phyloP scores from a whole-genome alignment of 352 stramenopile species.

The Phytophthora rubi region DNA sequence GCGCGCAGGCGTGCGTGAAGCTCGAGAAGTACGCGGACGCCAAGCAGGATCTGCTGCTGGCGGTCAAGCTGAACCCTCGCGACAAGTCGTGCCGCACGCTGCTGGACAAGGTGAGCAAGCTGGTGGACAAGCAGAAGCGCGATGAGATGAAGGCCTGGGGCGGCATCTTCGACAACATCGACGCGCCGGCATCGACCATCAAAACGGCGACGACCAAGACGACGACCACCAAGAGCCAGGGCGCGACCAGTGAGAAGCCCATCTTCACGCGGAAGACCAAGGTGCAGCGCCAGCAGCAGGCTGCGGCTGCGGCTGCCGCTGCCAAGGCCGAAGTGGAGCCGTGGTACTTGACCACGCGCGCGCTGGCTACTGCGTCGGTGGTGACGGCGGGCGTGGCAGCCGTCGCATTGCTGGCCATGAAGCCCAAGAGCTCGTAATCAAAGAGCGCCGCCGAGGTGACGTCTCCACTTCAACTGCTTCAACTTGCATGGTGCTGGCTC shows the following conservation, averaged over 20 bases:
- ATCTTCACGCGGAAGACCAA: constrained; percentile 84
- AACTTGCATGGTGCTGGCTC: constrained; percentile 32
- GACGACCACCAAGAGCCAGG: constrained; percentile 22
- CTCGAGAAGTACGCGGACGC: constrained; percentile 77
- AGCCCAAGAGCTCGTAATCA: constrained; percentile 59
- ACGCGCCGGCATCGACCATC: constrained; percentile 35
- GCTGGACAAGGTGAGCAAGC: constrained; percentile 74
- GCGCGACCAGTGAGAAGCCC: constrained; percentile 37
- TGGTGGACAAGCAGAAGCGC: constrained; percentile 76
- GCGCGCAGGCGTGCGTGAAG: constrained; percentile 78
- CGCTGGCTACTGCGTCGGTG: constrained; percentile 67
- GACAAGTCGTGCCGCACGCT: constrained; percentile 84
- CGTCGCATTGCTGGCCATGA: constrained; percentile 63
- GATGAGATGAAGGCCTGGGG: constrained; percentile 85
- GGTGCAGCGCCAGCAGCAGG: constrained; percentile 35
- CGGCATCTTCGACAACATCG: constrained; percentile 74
- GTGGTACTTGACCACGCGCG: constrained; percentile 71
- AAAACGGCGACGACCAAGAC: constrained; percentile 21
- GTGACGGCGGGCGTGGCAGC: constrained; percentile 75
- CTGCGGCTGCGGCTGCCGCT: constrained; percentile 5
- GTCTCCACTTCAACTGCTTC: constrained; percentile 15
- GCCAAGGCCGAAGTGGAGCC: constrained; percentile 30
- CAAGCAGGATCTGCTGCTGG: constrained; percentile 79
- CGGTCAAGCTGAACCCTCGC: constrained; percentile 79
- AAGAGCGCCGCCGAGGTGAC: constrained; percentile 7